These are phyloP conservation scores for Curvularia lunata DNA, from an alignment of 2,329 filamentous ascomycete genomes.

Conservation along the genomic window DNA sequence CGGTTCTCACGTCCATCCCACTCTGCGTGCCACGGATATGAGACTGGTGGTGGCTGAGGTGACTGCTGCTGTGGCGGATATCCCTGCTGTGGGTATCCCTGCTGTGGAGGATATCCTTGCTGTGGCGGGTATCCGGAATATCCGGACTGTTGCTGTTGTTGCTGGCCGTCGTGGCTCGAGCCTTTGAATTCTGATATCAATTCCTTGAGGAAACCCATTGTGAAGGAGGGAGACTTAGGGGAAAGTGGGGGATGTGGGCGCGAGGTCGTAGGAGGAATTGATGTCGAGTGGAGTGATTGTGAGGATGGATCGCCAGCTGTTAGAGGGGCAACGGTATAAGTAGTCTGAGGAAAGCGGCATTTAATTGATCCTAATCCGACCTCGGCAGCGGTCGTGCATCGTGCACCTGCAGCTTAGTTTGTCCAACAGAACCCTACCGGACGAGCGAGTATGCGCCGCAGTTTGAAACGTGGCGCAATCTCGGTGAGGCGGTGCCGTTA, in stretches of 20 bases:
- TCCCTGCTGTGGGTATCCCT: constrained; percentile 13
- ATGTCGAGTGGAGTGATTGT: background rate
- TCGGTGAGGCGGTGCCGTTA: constrained; percentile 11
- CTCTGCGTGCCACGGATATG: constrained; percentile 33
- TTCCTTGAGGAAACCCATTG: constrained; percentile 31
- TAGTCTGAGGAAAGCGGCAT: constrained; percentile 14
- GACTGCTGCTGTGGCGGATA: constrained; percentile 17
- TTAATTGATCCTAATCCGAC: constrained; percentile 12
- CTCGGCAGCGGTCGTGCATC: constrained; percentile 5
- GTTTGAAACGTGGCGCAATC: constrained; percentile 16
- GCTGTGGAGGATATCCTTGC: constrained; percentile 9
- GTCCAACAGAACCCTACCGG: constrained; percentile 6
- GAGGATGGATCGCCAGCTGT: background rate
- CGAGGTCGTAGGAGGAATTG: background rate
- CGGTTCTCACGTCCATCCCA: constrained; percentile 32
- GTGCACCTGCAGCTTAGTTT: constrained; percentile 8
- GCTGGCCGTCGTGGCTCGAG: constrained; percentile 4
- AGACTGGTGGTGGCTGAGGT: constrained; percentile 35
- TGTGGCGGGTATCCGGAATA: constrained; percentile 3
- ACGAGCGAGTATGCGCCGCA: constrained; percentile 11
- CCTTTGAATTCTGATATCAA: constrained; percentile 28
- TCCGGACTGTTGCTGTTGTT: constrained; percentile 11
- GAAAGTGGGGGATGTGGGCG: background rate
- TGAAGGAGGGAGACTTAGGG: constrained; percentile 3
- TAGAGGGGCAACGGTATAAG: background rate